These are phyloP conservation scores for Vitis hybrid DNA, from an alignment of 177 flowering plant species.

Conservation along the genomic window DNA sequence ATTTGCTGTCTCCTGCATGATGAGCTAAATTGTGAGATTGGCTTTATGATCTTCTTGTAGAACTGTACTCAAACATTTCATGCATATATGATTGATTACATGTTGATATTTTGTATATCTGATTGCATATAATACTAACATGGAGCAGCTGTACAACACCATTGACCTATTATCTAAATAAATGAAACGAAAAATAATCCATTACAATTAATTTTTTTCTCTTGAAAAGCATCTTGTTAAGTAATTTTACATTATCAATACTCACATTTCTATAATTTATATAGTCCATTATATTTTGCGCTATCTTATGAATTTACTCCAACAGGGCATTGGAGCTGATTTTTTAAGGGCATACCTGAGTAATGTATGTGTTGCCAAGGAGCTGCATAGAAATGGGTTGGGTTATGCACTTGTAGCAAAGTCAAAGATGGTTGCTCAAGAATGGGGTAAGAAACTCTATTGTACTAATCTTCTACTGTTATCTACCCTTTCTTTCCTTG, in stretches of 20 bases:
- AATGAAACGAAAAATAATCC: too few relatives aligned
- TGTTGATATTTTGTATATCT: too few relatives aligned
- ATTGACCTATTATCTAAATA: too few relatives aligned
- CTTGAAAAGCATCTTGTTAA: not conserved
- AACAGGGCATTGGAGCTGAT: conserved; percentile 81
- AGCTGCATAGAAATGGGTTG: conserved; percentile 78
- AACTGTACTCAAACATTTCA: too few relatives aligned
- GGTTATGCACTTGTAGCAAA: conserved; percentile 64
- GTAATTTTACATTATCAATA: too few relatives aligned
- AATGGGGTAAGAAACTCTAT: conserved; percentile 68
- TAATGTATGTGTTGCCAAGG: conserved; percentile 93
- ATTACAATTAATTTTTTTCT: too few relatives aligned
- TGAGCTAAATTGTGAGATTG: too few relatives aligned
- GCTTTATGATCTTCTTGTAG: too few relatives aligned
- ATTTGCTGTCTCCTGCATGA: too few relatives aligned
- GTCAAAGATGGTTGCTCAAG: conserved; percentile 71
- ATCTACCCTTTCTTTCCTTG: not conserved
- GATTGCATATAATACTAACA: too few relatives aligned
- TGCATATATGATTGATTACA: too few relatives aligned
- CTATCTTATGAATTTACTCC: conserved; percentile 2
- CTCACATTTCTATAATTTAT: not conserved
- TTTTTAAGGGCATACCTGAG: conserved; percentile 85
- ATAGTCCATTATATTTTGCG: not conserved
- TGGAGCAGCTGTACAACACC: too few relatives aligned
- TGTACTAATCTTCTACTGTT: not conserved